A percentile compares a stretch with the other conserved stretches of the same genome.
These are phyloP conservation scores for Coffea canephora DNA, from an alignment of 257 asterid genomes.

Conservation along the genomic window DNA sequence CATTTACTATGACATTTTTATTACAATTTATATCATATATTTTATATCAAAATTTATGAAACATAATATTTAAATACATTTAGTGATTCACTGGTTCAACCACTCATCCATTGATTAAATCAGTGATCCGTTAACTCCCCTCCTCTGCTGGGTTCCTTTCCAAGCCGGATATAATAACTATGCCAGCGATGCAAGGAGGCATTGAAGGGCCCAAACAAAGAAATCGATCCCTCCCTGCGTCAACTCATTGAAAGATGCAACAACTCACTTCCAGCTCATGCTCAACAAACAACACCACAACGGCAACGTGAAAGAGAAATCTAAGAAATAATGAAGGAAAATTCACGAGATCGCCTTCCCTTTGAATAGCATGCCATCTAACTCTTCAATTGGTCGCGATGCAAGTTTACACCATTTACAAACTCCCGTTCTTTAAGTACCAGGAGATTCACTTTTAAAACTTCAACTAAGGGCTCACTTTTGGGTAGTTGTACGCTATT, in stretches of 20 bases:
- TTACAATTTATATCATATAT: too few relatives aligned
- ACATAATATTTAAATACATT: too few relatives aligned
- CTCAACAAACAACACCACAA: background rate
- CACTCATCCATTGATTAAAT: too few relatives aligned
- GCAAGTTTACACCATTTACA: slow-evolving; percentile 5
- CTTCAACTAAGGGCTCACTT: background rate
- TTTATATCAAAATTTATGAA: too few relatives aligned
- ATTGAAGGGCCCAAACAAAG: background rate
- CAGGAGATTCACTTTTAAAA: background rate
- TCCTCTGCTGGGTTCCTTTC: too few relatives aligned
- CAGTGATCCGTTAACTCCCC: too few relatives aligned
- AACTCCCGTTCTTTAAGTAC: background rate
- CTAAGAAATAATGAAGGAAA: background rate
- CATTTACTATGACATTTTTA: too few relatives aligned
- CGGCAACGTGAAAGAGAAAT: background rate
- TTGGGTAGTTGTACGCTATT: background rate
- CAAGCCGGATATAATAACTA: too few relatives aligned
- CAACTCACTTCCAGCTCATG: background rate
- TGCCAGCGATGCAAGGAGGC: background rate
- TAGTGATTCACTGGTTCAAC: too few relatives aligned
- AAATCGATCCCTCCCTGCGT: background rate
- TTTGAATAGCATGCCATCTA: background rate
- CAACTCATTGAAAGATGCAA: background rate
- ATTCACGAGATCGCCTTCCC: background rate
- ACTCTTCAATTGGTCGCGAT: background rate